phyloP scores from a whole-genome alignment of 164 flowering plant genomes.

The Sextonia rubra region DNA sequence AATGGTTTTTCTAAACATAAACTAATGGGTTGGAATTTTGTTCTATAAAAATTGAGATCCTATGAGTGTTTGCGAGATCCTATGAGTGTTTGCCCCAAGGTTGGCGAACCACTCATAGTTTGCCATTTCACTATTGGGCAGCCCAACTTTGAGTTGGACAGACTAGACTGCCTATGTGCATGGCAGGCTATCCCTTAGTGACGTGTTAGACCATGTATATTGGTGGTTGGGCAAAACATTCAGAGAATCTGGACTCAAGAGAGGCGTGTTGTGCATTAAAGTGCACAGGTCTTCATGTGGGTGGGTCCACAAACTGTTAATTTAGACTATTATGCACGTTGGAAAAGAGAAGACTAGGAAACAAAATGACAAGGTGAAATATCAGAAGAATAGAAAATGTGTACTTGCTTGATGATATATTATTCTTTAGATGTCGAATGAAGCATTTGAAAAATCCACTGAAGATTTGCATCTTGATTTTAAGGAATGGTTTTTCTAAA shows the following conservation, averaged over 20 bases:
- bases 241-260: no score
- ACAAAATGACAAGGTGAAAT: not conserved
- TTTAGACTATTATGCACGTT: not conserved
- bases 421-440: not conserved
- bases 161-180: no score
- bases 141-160: no score
- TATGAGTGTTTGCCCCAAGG: no score
- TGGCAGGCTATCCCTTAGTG: no score
- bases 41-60: not conserved
- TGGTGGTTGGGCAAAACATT: no score
- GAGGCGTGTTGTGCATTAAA: no score
- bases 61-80: no score
- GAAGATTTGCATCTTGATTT: constrained; percentile 11
- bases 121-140: no score
- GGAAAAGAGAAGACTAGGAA: not conserved
- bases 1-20: not conserved
- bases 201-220: no score
- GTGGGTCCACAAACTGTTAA: not conserved
- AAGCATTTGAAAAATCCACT: constrained; percentile 11
- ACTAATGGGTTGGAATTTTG: constrained; percentile 3
- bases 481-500: not conserved
- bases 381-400: not conserved
- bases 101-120: no score
- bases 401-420: not conserved
- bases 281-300: not conserved